Evolutionary conservation across 2,329 filamentous ascomycete species (phyloP).

Genomic region (Teratosphaeria nubilosa): DNA sequence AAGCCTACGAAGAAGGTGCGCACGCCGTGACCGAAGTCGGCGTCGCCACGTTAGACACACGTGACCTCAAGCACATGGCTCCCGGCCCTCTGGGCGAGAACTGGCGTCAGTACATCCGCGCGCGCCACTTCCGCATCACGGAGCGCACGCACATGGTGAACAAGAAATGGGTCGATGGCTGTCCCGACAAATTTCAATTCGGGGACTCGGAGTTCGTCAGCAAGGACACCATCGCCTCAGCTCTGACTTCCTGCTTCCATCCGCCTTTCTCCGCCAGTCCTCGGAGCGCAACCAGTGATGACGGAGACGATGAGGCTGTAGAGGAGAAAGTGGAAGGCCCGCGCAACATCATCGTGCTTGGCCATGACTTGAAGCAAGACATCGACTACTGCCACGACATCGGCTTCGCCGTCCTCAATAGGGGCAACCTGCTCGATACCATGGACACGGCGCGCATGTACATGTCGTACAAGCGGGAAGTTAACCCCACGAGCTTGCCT

Average conservation of each 20-base stretch:
- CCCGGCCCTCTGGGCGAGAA: slow-evolving; percentile 53
- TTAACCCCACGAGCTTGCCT: slow-evolving; percentile 44
- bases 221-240: slow-evolving; percentile 33
- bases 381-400: slow-evolving; percentile 55
- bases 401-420: slow-evolving; percentile 50
- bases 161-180: slow-evolving; percentile 56
- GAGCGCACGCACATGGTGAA: slow-evolving; percentile 63
- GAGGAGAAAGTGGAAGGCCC: neutral
- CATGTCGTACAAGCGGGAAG: slow-evolving; percentile 48
- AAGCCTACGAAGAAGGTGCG: slow-evolving; percentile 62
- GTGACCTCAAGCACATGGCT: slow-evolving; percentile 41
- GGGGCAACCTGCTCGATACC: slow-evolving; percentile 49
- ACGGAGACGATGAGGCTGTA: slow-evolving; percentile 16
- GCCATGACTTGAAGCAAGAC: slow-evolving; percentile 62
- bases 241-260: slow-evolving; percentile 46
- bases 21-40: slow-evolving; percentile 74
- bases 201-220: slow-evolving; percentile 50
- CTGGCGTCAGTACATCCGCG: slow-evolving; percentile 59
- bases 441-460: slow-evolving; percentile 68
- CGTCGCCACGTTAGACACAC: slow-evolving; percentile 68
- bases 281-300: neutral
- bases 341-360: slow-evolving; percentile 65
- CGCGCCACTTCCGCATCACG: slow-evolving; percentile 64
- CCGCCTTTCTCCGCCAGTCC: slow-evolving; percentile 41
- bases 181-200: slow-evolving; percentile 66